These are phyloP conservation scores for Malassezia slooffiae DNA, from an alignment of 1,284 basidiomycete species.

Conservation along the genomic window DNA sequence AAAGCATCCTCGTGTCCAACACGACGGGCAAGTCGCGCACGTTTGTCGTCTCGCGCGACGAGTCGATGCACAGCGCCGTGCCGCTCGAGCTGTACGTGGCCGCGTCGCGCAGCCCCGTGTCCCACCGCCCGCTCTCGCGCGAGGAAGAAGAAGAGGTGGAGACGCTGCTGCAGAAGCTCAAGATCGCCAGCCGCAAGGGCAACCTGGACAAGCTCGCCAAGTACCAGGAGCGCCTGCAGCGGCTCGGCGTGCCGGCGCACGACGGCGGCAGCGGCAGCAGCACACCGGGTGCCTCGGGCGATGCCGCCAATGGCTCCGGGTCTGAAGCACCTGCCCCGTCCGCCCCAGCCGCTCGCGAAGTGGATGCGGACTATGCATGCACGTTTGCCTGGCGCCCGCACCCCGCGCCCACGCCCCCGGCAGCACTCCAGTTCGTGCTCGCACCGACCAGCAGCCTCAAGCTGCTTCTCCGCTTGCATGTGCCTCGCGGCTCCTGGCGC, in stretches of 20 bases:
- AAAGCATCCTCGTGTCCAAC: conserved; percentile 49
- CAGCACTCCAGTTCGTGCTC: no score
- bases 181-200: conserved; percentile 51
- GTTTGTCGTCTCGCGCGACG: conserved; percentile 48
- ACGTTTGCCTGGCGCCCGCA: no score
- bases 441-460: conserved; percentile 31
- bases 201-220: conserved; percentile 51
- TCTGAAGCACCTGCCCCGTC: no score
- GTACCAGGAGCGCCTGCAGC: conserved; percentile 49
- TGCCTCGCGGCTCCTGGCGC: conserved; percentile 17
- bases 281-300: no score
- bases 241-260: conserved; percentile 47
- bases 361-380: no score
- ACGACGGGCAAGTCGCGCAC: conserved; percentile 49
- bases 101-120: conserved; percentile 37
- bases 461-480: conserved; percentile 35
- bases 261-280: background rate
- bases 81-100: conserved; percentile 22
- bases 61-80: conserved; percentile 7
- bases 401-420: no score
- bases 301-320: no score
- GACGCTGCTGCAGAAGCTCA: conserved; percentile 51
- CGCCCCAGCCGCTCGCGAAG: no score
- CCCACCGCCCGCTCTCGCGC: conserved; percentile 48
- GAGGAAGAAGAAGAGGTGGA: conserved; percentile 52